Percentiles rank a stretch among this genome's conserved stretches.
phyloP scores from a whole-genome alignment of 2,329 filamentous ascomycete genomes.

The Eutypella sp. region DNA sequence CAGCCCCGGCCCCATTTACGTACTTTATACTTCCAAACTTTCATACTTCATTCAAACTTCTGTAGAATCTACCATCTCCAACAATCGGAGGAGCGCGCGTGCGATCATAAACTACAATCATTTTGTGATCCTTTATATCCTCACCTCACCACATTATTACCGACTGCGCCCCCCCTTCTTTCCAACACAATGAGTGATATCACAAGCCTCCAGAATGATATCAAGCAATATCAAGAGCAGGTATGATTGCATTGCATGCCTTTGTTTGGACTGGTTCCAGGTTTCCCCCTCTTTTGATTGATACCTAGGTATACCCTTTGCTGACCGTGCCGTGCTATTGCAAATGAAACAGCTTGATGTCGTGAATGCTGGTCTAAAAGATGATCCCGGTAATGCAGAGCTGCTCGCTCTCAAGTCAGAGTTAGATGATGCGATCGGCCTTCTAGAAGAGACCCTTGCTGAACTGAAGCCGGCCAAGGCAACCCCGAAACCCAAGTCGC shows the following conservation, averaged over 20 bases:
- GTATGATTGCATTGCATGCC: slow-evolving; percentile 28
- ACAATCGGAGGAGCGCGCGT: too few relatives aligned
- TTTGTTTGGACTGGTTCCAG: background rate
- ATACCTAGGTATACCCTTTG: background rate
- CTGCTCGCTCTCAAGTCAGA: slow-evolving; percentile 73
- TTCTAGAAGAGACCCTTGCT: slow-evolving; percentile 75
- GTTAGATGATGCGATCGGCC: slow-evolving; percentile 74
- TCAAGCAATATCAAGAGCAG: slow-evolving; percentile 52
- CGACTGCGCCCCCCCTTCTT: background rate
- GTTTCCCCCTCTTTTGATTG: slow-evolving; percentile 10
- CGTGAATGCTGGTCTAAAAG: slow-evolving; percentile 68
- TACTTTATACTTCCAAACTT: too few relatives aligned
- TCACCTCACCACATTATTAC: too few relatives aligned
- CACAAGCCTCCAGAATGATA: slow-evolving; percentile 46
- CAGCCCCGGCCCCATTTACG: too few relatives aligned
- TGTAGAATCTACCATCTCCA: too few relatives aligned
- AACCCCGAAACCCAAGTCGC: slow-evolving; percentile 32
- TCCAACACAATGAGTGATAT: slow-evolving; percentile 35
- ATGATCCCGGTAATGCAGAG: slow-evolving; percentile 75
- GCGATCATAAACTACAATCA: background rate
- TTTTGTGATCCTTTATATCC: background rate
- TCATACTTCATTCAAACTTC: too few relatives aligned
- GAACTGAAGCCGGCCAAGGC: slow-evolving; percentile 65
- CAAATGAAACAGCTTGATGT: slow-evolving; percentile 67
- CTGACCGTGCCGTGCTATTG: slow-evolving; percentile 5